phyloP scores from a whole-genome alignment of 768 basidiomycete genomes.

The Erythrobasidium yunnanense region DNA sequence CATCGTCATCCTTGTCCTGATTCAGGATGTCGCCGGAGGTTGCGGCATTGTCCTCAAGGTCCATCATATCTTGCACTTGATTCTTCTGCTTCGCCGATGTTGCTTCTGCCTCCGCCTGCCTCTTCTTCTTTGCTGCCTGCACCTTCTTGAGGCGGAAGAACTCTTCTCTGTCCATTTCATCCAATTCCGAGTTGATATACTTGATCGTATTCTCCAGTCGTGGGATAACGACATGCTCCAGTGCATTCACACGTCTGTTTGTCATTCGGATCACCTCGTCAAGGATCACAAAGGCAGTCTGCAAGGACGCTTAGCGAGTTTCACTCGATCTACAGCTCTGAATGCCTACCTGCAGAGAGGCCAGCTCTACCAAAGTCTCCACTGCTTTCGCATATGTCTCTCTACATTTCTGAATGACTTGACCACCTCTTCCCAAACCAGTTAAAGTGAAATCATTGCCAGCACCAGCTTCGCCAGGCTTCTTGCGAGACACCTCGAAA shows the following conservation, averaged over 20 bases:
- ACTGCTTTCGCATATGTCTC: slow-evolving; percentile 97
- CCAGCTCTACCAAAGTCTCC: slow-evolving; percentile 91
- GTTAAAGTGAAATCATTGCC: slow-evolving; percentile 69
- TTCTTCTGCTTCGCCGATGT: slow-evolving; percentile 30
- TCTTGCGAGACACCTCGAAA: slow-evolving; percentile 73
- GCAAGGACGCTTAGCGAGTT: slow-evolving; percentile 37
- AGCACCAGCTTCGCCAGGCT: slow-evolving; percentile 53
- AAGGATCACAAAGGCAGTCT: slow-evolving; percentile 95
- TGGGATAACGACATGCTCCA: slow-evolving; percentile 94
- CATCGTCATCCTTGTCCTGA: slow-evolving; percentile 71
- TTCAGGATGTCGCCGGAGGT: slow-evolving; percentile 54
- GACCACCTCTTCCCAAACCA: slow-evolving; percentile 89
- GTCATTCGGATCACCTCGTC: slow-evolving; percentile 99
- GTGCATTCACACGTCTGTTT: slow-evolving; percentile 95
- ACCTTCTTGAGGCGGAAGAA: slow-evolving; percentile 59
- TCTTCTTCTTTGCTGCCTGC: slow-evolving; percentile 37
- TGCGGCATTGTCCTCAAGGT: too few relatives aligned
- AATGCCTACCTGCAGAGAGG: slow-evolving; percentile 55
- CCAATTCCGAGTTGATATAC: slow-evolving; percentile 92
- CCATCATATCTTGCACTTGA: slow-evolving; percentile 43
- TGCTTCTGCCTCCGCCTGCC: slow-evolving; percentile 32
- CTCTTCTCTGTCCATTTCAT: slow-evolving; percentile 78
- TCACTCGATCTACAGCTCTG: background rate
- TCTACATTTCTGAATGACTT: slow-evolving; percentile 85
- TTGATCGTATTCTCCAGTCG: slow-evolving; percentile 93